Conservation (phyloP, 164 flowering plant species). For the Litsea cubeba region DNA sequence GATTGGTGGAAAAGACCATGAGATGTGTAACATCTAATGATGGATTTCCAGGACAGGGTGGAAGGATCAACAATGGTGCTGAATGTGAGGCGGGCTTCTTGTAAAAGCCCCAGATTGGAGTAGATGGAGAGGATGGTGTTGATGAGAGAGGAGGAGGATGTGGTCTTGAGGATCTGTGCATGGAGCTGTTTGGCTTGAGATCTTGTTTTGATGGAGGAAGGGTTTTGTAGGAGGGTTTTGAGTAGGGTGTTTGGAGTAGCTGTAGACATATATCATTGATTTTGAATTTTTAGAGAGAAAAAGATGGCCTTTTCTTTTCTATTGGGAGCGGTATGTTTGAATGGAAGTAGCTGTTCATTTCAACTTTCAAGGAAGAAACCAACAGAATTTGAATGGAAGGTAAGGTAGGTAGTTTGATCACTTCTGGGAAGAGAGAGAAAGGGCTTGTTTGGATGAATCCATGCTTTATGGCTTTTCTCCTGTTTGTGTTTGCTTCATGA, state of each 20-base stretch:
- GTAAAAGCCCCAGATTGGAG: conserved; percentile 48
- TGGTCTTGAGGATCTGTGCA: conserved; percentile 51
- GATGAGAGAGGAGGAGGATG: conserved; percentile 13
- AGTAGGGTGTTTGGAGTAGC: conserved; percentile 8
- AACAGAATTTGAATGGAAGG: too few relatives aligned
- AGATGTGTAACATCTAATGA: conserved; percentile 63
- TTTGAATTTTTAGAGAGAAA: too few relatives aligned
- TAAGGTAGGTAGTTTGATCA: too few relatives aligned
- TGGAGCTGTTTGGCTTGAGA: conserved; percentile 72
- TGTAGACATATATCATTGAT: neutral
- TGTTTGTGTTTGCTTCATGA: too few relatives aligned
- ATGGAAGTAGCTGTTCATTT: too few relatives aligned
- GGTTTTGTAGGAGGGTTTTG: conserved; percentile 32
- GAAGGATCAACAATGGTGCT: conserved; percentile 41
- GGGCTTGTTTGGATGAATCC: too few relatives aligned
- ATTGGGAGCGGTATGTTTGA: too few relatives aligned
- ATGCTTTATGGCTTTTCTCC: too few relatives aligned
- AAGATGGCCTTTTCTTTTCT: too few relatives aligned
- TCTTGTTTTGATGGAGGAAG: conserved; percentile 33
- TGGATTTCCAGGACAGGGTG: conserved; percentile 54
- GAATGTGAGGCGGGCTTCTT: conserved; percentile 40
- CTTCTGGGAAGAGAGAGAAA: too few relatives aligned
- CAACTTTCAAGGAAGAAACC: too few relatives aligned
- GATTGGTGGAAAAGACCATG: conserved; percentile 37
- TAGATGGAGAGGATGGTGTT: conserved; percentile 53